phyloP scores from a whole-genome alignment of 75 land plant genomes.

The Selaginella tamariscina region DNA sequence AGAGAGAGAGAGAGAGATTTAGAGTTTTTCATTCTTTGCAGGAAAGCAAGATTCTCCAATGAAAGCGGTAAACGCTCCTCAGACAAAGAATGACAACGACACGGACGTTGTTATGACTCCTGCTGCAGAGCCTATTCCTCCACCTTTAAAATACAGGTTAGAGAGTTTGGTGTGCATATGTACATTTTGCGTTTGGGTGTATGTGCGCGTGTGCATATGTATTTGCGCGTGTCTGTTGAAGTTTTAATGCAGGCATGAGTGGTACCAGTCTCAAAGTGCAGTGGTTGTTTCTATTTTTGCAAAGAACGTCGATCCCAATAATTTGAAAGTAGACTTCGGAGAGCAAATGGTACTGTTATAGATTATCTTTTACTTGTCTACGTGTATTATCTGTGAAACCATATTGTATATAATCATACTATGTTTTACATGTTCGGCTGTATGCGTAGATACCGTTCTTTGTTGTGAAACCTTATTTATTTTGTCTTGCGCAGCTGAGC shows the following conservation, averaged over 20 bases:
- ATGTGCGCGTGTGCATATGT: too few relatives aligned
- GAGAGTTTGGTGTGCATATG: too few relatives aligned
- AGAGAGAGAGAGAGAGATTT: too few relatives aligned
- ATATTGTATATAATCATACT: too few relatives aligned
- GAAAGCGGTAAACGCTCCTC: background rate
- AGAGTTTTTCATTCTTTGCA: too few relatives aligned
- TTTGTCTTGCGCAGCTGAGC: constrained; percentile 46
- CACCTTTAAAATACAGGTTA: background rate
- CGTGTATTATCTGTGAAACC: too few relatives aligned
- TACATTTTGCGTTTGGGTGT: too few relatives aligned
- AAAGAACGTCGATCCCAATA: constrained; percentile 44
- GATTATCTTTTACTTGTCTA: too few relatives aligned
- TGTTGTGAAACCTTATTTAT: background rate
- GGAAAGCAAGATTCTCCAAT: background rate
- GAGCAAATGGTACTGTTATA: constrained; percentile 77
- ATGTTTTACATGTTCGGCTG: too few relatives aligned
- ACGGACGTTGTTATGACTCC: background rate
- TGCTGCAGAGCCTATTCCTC: too few relatives aligned
- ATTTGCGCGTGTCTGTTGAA: background rate
- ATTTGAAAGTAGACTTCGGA: constrained; percentile 61
- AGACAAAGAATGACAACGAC: background rate
- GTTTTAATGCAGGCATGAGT: constrained; percentile 57
- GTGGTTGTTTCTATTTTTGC: constrained; percentile 81
- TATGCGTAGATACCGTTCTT: background rate
- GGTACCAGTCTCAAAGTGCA: constrained; percentile 57